Evolutionary conservation across 805 yeast genomes (phyloP).

Genomic region (Metschnikowia picachoensis): DNA sequence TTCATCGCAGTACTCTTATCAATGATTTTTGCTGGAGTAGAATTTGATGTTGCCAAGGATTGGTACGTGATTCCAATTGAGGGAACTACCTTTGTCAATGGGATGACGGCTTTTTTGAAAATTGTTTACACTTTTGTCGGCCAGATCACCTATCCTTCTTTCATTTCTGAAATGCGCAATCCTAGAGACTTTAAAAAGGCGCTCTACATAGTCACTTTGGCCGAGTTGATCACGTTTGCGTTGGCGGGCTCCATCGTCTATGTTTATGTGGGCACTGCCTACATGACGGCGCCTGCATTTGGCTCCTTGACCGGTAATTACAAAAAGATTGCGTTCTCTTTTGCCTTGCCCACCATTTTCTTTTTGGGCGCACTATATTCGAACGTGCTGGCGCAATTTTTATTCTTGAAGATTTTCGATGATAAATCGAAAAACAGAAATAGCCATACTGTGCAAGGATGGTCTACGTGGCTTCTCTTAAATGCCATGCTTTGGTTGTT

Average conservation of each 20-base stretch:
- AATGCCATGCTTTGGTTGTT: constrained; percentile 44
- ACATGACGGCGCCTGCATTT: constrained; percentile 57
- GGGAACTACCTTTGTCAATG: constrained; percentile 52
- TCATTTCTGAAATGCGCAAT: constrained; percentile 54
- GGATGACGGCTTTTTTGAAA: constrained; percentile 54
- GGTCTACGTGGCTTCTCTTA: constrained; percentile 49
- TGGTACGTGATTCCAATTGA: constrained; percentile 32
- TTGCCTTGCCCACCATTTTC: constrained; percentile 56
- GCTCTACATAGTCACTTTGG: constrained; percentile 45
- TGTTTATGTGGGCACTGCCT: constrained; percentile 53
- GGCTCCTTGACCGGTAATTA: constrained; percentile 46
- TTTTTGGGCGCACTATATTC: constrained; percentile 55
- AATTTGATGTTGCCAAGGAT: constrained; percentile 39
- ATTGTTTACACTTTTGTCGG: constrained; percentile 64
- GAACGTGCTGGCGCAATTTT: constrained; percentile 51
- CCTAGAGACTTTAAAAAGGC: constrained; percentile 60
- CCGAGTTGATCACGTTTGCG: constrained; percentile 47
- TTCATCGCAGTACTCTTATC: constrained; percentile 51
- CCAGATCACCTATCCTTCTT: constrained; percentile 60
- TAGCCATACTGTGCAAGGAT: constrained; percentile 47
- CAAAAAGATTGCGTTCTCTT: constrained; percentile 55
- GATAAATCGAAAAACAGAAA: constrained; percentile 41
- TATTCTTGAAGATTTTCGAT: constrained; percentile 45
- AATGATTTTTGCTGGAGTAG: constrained; percentile 50
- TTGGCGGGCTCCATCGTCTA: constrained; percentile 57